A percentile compares a stretch with the other conserved stretches of the same genome.
These are phyloP conservation scores for Linnemannia exigua DNA, from an alignment of 192 early-diverging fungal genomes.

Conservation along the genomic window DNA sequence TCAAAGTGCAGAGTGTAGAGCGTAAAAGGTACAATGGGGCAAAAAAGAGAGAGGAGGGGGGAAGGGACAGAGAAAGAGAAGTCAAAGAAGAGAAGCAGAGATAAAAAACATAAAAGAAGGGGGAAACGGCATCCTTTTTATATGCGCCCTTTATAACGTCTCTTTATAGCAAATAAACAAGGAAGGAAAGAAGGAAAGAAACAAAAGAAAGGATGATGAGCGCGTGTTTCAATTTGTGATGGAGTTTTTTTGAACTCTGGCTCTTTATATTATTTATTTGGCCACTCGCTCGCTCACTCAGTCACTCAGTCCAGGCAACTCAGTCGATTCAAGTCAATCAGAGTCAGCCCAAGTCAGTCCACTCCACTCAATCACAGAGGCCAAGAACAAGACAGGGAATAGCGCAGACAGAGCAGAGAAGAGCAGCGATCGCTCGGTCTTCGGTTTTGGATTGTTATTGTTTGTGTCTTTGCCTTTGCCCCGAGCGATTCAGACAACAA, in stretches of 20 bases:
- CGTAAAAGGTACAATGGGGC: no score
- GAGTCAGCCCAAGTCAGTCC: background rate
- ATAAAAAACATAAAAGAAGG: constrained; percentile 8
- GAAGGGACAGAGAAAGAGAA: no score
- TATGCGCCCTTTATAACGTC: background rate
- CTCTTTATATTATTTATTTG: background rate
- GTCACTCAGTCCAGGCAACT: background rate
- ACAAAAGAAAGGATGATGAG: background rate
- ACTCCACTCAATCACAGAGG: background rate
- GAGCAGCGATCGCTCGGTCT: background rate
- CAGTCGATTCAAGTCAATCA: background rate
- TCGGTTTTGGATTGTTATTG: background rate
- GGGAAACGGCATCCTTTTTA: background rate
- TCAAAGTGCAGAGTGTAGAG: background rate
- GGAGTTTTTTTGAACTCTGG: background rate
- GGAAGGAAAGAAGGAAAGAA: background rate
- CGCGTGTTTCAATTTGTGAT: constrained; percentile 1
- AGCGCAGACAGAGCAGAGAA: background rate
- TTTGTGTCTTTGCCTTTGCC: no score
- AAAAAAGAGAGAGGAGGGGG: background rate
- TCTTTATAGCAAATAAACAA: background rate
- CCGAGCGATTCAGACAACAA: background rate
- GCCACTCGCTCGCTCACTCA: background rate
- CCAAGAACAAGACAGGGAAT: background rate
- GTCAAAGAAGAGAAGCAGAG: background rate